Evolutionary conservation across 495 filamentous ascomycete species (phyloP), one percentile per base, ranked within the genome.

Genomic region (Xylaria flabelliformis): DNA sequence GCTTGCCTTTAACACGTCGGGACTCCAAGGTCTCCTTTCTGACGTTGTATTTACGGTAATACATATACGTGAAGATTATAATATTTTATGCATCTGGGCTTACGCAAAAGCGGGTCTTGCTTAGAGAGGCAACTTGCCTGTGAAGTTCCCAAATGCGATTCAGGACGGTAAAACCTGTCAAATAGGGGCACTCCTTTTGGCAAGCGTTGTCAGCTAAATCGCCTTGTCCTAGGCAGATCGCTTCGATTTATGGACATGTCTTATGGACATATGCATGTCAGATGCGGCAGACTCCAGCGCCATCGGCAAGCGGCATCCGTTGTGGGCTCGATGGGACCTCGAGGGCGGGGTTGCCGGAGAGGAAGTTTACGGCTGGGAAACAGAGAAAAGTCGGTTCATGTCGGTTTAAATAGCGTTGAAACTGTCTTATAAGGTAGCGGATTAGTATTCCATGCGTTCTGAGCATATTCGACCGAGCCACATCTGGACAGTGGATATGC

Each of bases 191-290:
- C 29, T 44, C 39, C 61, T 42, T 64, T 64, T 64, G 42, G 63
- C 24, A 48, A 65, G 21, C 48, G 34, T 34, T 34, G 50, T 56
- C 46, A 56, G 50, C 50, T 59, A 29, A 29, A 19, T 42, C n/a
- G 19, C 24, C n/a, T 44, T 44, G n/a, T 7, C 15, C 65, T n/a
- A 32, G 32, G 6, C 10, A 42, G 36, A 34, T 56, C n/a, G 65
- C 21, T 56, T 44, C 26, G 1, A 56, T 26, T 6, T 21, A 29
- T 42, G 50, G 64, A 24, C 32, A 55, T 53, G 4, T 32, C 26
- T 13, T 64, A 64, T 21, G 5, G 21, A 66, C 15, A 66, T 53
- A 67, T 67, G 65, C 65, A 67, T 56, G 65, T 67, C 65, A 42
- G 65, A 39, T 56, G 32, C 48, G 63, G 44, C 44, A 36, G 44